Evolutionary conservation across 345 rosid species (phyloP).

Genomic region (Eucalyptus marginata): DNA sequence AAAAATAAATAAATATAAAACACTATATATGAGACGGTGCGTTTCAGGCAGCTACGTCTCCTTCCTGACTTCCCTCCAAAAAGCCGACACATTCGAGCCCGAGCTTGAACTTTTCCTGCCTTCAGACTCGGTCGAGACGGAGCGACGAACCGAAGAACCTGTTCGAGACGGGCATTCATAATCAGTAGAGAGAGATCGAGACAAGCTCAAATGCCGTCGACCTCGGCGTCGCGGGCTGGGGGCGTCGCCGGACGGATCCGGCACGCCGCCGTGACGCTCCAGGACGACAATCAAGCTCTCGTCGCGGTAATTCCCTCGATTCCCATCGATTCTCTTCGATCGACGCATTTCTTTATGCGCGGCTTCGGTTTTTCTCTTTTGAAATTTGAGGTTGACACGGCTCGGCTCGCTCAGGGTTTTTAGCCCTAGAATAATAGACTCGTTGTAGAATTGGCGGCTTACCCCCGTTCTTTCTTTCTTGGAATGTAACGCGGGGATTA

Average conservation of each 20-base stretch:
- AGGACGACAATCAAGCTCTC: constrained; percentile 38
- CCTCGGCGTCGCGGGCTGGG: constrained; percentile 13
- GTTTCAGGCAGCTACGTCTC: neutral
- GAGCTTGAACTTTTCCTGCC: neutral
- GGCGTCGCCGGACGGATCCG: constrained; percentile 35
- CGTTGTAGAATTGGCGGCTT: neutral
- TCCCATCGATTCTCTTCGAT: neutral
- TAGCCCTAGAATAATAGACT: neutral
- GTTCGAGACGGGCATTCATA: neutral
- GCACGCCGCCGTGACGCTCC: constrained; percentile 33
- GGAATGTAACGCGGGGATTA: neutral
- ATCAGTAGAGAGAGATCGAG: neutral
- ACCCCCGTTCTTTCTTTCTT: neutral
- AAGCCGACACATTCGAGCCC: neutral
- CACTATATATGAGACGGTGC: neutral
- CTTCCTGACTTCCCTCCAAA: neutral
- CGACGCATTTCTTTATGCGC: neutral
- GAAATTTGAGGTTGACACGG: neutral
- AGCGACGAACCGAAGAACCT: neutral
- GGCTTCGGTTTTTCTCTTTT: neutral
- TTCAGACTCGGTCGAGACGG: neutral
- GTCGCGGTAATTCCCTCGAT: constrained; percentile 17
- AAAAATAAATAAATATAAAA: too few species aligned
- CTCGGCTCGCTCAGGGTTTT: neutral
- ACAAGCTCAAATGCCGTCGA: constrained; percentile 15